These are phyloP conservation scores for Eucalyptus tenuipes DNA, from an alignment of 345 rosid species.

Conservation along the genomic window DNA sequence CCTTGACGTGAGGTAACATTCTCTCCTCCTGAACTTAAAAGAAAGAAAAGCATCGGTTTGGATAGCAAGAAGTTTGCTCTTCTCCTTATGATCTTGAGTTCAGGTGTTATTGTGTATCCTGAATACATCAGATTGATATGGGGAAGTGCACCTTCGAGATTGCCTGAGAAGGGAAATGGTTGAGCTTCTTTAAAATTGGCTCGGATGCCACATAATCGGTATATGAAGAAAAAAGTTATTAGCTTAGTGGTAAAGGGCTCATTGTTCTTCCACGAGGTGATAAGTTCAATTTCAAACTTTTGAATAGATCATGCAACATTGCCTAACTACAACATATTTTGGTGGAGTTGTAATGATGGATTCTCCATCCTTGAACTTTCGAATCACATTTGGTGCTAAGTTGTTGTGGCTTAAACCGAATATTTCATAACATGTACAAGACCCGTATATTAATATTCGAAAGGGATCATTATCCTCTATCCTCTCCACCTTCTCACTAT, in stretches of 20 bases:
- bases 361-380: rapidly evolving
- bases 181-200: not conserved
- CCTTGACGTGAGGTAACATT: not conserved
- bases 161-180: not conserved
- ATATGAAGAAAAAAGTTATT: not conserved
- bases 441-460: not conserved
- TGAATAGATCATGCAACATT: not conserved
- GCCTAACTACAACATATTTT: rapidly evolving
- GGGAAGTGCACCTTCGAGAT: rapidly evolving
- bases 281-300: not conserved
- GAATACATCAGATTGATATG: not conserved
- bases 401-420: rapidly evolving
- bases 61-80: not conserved
- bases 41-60: not conserved
- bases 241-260: not conserved
- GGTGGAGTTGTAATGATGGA: rapidly evolving
- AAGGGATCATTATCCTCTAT: too few relatives aligned
- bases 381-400: rapidly evolving
- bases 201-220: not conserved
- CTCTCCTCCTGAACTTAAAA: not conserved
- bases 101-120: not conserved
- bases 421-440: rapidly evolving
- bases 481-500: not conserved
- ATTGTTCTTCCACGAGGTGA: not conserved
- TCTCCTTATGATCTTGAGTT: not conserved